Percentiles rank a stretch among this genome's conserved stretches.
Conservation (phyloP, 306 rosid genomes). For the Vicia villosa region DNA sequence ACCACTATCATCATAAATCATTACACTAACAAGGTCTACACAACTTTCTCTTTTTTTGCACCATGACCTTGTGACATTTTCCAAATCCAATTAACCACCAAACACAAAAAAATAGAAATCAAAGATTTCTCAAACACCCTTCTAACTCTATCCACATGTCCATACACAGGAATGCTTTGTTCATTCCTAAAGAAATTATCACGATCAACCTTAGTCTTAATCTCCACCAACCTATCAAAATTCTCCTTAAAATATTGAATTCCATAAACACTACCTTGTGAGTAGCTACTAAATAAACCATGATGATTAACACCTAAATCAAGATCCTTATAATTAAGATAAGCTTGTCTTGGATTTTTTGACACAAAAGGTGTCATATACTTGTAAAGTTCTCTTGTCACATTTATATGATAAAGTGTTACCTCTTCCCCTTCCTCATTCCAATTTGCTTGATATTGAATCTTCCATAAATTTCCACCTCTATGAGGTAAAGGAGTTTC, state of each 20-base stretch:
- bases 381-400: slow-evolving; percentile 33
- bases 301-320: slow-evolving; percentile 69
- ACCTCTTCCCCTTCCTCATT: slow-evolving; percentile 34
- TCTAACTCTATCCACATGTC: slow-evolving; percentile 18
- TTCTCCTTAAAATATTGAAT: slow-evolving; percentile 50
- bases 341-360: slow-evolving; percentile 64
- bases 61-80: neutral
- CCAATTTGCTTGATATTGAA: slow-evolving; percentile 60
- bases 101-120: slow-evolving; percentile 7
- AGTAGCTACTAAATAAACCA: slow-evolving; percentile 37
- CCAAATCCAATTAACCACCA: slow-evolving; percentile 25
- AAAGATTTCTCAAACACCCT: slow-evolving; percentile 10
- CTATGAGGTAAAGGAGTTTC: slow-evolving; percentile 69
- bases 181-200: slow-evolving; percentile 61
- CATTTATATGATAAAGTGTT: slow-evolving; percentile 32
- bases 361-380: slow-evolving; percentile 68
- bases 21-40: neutral
- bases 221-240: slow-evolving; percentile 56
- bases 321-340: slow-evolving; percentile 57
- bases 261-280: slow-evolving; percentile 54
- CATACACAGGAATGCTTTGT: slow-evolving; percentile 62
- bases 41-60: neutral
- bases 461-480: slow-evolving; percentile 48
- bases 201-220: slow-evolving; percentile 67
- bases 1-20: neutral